Base-by-base conservation (phyloP, 208 protist genomes). In the Trypanosoma cruzi region DNA sequence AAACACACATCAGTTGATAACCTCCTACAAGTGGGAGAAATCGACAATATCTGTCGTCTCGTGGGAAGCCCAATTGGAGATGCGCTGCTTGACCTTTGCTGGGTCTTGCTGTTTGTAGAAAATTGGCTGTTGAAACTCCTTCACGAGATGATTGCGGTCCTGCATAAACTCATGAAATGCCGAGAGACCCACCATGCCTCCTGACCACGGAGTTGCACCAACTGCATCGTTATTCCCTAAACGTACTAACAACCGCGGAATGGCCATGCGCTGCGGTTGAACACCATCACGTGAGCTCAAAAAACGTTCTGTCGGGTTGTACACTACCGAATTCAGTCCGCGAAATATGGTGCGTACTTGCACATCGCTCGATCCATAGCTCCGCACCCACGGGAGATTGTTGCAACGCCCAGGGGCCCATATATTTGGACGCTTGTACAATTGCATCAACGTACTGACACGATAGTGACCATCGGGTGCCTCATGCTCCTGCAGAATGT, bases 21-120 rank as follows among this genome's bases (percentile, higher is more conserved):
- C n/a, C 7, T 48, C 29, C 34, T 80, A 94, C 42, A 76, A 85
- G 64, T 89, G 81, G 0, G 86, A 90, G 71, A 96, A 96, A 70
- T 93, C 87, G 8, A 86, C 75, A 42, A 91, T 71, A 61, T 93
- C 88, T 7, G 86, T 96, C 56, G 91, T 82, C 44, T 89, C 90
- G 32, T 83, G 65, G 16, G 69, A 79, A 26, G 77, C 53, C 90
- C 90, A 96, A 40, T 82, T 73, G 24, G 73, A 75, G 24, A 96
- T 82, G 34, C 80, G 74, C 72, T 84, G 75, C 76, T 82, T 83
- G 22, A 93, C 81, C 75, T 89, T 90, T 26, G 74, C 59, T 60
- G 84, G 75, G 65, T 96, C 88, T 73, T 93, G 87, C 74, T 84
- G 86, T 67, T 92, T 92, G 82, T 89, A 96, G 67, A 93, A 96